phyloP scores from a whole-genome alignment of 805 yeast species.

The Vanderwaltozyma yarrowii region DNA sequence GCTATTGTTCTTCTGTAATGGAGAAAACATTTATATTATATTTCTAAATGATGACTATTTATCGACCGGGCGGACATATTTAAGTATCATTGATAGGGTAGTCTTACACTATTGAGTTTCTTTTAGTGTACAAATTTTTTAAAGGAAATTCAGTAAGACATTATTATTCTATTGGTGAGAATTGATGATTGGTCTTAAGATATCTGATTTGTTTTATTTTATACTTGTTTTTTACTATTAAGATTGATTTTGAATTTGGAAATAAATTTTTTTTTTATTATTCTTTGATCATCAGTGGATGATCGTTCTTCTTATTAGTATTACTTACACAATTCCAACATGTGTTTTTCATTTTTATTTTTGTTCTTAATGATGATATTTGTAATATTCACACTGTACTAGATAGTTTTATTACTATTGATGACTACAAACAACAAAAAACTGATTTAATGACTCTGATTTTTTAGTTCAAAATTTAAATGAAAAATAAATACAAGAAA shows the following conservation, averaged over 20 bases:
- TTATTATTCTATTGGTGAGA: slow-evolving; percentile 19
- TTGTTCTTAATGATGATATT: slow-evolving; percentile 11
- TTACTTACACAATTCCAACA: neutral
- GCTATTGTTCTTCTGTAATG: too few species aligned
- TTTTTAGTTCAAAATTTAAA: neutral
- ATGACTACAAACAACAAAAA: slow-evolving; percentile 28
- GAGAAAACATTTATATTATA: neutral
- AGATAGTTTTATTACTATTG: slow-evolving; percentile 24
- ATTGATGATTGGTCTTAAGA: slow-evolving; percentile 34
- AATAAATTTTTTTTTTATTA: neutral
- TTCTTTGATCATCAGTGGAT: slow-evolving; percentile 4
- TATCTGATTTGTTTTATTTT: slow-evolving; percentile 22
- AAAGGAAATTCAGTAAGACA: slow-evolving; percentile 19
- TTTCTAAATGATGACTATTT: slow-evolving; percentile 27
- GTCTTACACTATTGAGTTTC: slow-evolving; percentile 16
- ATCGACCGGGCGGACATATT: slow-evolving; percentile 43
- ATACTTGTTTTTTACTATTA: neutral
- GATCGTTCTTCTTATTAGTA: neutral
- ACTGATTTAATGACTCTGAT: slow-evolving; percentile 35
- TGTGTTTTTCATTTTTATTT: neutral
- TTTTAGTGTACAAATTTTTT: slow-evolving; percentile 31
- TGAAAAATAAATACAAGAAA: neutral
- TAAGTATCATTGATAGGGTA: slow-evolving; percentile 25
- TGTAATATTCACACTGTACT: slow-evolving; percentile 32
- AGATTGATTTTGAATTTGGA: too few species aligned